These are phyloP conservation scores for Diaporthe sp. DNA, from an alignment of 2,329 filamentous ascomycete genomes.

Conservation along the genomic window DNA sequence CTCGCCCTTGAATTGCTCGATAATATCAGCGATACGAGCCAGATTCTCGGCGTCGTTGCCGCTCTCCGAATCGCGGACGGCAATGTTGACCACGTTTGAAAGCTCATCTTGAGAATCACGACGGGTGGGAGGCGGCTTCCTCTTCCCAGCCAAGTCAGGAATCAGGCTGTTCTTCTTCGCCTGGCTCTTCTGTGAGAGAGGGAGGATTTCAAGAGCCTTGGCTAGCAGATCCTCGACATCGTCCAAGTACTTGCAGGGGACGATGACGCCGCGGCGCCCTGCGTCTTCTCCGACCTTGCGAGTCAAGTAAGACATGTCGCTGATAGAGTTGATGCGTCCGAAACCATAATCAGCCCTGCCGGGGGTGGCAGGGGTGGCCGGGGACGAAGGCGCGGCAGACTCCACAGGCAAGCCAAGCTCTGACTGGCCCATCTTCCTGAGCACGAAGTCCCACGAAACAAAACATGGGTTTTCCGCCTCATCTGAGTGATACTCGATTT, in stretches of 20 bases:
- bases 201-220: conserved; percentile 87
- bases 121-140: conserved; percentile 66
- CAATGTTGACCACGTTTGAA: conserved; percentile 91
- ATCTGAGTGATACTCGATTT: conserved; percentile 86
- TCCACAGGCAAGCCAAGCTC: conserved; percentile 87
- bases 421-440: conserved; percentile 91
- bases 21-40: conserved; percentile 77
- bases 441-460: conserved; percentile 94
- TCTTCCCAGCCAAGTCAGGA: conserved; percentile 79
- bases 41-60: conserved; percentile 85
- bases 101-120: conserved; percentile 78
- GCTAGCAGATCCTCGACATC: conserved; percentile 89
- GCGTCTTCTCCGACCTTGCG: conserved; percentile 81
- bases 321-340: conserved; percentile 92
- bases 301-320: conserved; percentile 91
- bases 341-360: conserved; percentile 69
- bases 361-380: conserved; percentile 64
- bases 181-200: conserved; percentile 52
- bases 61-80: conserved; percentile 88
- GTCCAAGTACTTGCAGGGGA: conserved; percentile 92
- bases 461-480: conserved; percentile 76
- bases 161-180: conserved; percentile 72
- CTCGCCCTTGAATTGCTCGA: conserved; percentile 86
- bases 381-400: conserved; percentile 85
- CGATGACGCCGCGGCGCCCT: conserved; percentile 90